These are phyloP conservation scores for Physcomitrellopsis africana DNA, from an alignment of 225 moss, liverwort and hornwort species.

Conservation along the genomic window DNA sequence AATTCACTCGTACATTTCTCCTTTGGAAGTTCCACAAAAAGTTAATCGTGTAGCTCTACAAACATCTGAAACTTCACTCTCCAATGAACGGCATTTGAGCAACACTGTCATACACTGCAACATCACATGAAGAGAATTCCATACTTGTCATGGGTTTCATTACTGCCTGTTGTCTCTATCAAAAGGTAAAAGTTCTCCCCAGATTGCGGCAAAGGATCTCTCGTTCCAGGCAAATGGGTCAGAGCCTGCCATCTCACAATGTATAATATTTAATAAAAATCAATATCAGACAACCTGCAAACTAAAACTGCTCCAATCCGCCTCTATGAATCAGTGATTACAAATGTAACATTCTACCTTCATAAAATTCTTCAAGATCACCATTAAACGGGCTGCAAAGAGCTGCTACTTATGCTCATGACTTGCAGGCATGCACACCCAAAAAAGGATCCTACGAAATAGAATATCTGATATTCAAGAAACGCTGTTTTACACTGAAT, in stretches of 20 bases:
- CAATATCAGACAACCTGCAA: background rate
- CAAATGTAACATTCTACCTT: background rate
- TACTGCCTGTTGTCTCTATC: constrained; percentile 95
- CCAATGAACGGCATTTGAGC: constrained; percentile 19
- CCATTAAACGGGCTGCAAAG: constrained; percentile 6
- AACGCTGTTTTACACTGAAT: constrained; percentile 18
- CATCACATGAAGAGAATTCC: constrained; percentile 19
- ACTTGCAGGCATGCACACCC: constrained; percentile 18
- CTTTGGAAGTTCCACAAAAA: background rate
- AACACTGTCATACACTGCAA: constrained; percentile 21
- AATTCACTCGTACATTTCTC: constrained; percentile 22
- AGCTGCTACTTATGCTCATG: constrained; percentile 24
- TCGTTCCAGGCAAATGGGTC: constrained; percentile 74
- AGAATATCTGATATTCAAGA: constrained; percentile 16
- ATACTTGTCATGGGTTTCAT: constrained; percentile 89
- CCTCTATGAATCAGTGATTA: constrained; percentile 16
- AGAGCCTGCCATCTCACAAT: constrained; percentile 61
- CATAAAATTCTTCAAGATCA: constrained; percentile 7
- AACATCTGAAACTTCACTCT: constrained; percentile 20
- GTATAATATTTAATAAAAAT: constrained; percentile 17
- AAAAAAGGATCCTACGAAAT: background rate
- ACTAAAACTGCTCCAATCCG: constrained; percentile 6
- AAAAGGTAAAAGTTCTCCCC: constrained; percentile 76
- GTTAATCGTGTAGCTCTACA: constrained; percentile 12
- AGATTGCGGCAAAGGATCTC: constrained; percentile 86